Conservation (phyloP, 129 eudicot genomes). For the Helianthus tuberosus region DNA sequence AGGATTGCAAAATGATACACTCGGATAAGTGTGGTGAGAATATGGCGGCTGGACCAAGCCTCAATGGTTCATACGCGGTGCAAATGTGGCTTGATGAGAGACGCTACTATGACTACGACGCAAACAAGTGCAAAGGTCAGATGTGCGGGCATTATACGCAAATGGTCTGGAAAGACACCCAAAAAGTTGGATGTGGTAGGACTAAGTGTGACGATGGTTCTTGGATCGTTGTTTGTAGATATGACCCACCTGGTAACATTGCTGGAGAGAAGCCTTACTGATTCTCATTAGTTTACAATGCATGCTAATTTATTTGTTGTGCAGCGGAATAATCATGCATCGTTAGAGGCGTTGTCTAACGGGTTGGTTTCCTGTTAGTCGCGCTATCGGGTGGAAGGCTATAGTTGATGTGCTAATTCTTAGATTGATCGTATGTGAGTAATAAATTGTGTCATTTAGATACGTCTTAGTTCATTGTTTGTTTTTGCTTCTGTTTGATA, state of each 20-base stretch:
- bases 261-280: constrained; percentile 53
- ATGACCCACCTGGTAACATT: constrained; percentile 71
- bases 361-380: constrained; percentile 13
- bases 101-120: constrained; percentile 22
- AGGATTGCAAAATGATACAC: constrained; percentile 45
- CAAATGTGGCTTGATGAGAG: constrained; percentile 57
- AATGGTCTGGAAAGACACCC: constrained; percentile 49
- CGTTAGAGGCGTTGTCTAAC: not conserved
- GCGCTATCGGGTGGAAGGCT: not conserved
- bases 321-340: constrained; percentile 11
- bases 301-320: not conserved
- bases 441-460: constrained; percentile 12
- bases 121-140: constrained; percentile 41
- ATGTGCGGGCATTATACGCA: constrained; percentile 73
- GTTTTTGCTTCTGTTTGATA: too few relatives aligned
- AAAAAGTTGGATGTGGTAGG: constrained; percentile 58
- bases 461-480: not conserved
- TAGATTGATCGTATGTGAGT: not conserved
- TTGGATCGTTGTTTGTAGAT: constrained; percentile 50
- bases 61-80: constrained; percentile 43
- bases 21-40: constrained; percentile 72
- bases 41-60: constrained; percentile 47
- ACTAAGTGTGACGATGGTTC: constrained; percentile 46
- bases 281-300: not conserved
- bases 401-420: not conserved